Conservation (phyloP, 257 asterid genomes). For the Leonotis leonurus region DNA sequence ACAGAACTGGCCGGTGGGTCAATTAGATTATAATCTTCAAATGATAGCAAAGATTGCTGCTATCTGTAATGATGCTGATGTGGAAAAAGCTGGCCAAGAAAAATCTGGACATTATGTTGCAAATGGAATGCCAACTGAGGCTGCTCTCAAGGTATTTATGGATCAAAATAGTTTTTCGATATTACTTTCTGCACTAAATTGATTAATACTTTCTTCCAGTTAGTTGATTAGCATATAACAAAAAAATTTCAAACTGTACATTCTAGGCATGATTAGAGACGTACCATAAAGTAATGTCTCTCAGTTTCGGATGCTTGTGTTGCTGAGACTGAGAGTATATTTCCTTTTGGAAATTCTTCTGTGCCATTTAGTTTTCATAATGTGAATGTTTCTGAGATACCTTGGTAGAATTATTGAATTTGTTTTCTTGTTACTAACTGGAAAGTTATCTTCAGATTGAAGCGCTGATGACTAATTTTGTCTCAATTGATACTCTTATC, state of each 20-base stretch:
- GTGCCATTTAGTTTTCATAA: neutral
- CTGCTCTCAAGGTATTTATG: slow-evolving; percentile 76
- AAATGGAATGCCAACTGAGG: slow-evolving; percentile 94
- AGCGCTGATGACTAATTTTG: neutral
- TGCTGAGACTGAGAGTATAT: neutral
- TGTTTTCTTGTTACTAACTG: neutral
- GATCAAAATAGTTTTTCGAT: neutral
- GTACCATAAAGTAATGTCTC: neutral
- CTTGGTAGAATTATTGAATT: neutral
- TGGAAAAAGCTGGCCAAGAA: slow-evolving; percentile 69
- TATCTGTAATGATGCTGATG: slow-evolving; percentile 90
- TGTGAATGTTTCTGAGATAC: neutral
- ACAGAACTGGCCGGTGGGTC: slow-evolving; percentile 64
- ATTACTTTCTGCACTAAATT: neutral
- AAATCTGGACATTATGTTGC: slow-evolving; percentile 54
- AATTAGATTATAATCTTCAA: slow-evolving; percentile 68
- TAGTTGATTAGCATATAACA: neutral
- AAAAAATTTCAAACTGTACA: neutral
- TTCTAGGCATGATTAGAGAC: neutral
- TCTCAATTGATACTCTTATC: slow-evolving; percentile 17
- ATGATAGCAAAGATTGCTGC: slow-evolving; percentile 94
- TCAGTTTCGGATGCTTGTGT: neutral
- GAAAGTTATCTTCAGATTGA: neutral
- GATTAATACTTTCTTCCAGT: neutral
- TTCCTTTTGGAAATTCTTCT: neutral